Percentiles rank a stretch among this genome's conserved stretches.
phyloP scores from a whole-genome alignment of 306 rosid genomes.

The Fagus crenata region DNA sequence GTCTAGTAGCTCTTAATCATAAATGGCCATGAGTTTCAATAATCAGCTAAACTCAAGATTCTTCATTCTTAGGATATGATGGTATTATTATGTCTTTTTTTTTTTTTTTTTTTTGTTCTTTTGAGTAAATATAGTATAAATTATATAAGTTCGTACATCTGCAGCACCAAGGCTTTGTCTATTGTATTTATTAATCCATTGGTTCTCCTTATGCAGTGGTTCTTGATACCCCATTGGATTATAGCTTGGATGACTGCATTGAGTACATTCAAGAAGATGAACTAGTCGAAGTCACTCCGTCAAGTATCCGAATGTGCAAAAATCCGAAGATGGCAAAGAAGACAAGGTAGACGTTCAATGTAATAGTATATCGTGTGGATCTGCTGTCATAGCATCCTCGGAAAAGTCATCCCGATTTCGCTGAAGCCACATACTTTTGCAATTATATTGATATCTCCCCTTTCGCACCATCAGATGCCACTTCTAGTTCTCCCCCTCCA shows the following conservation, averaged over 20 bases:
- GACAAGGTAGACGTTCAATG: slow-evolving; percentile 46
- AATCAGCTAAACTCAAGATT: not conserved
- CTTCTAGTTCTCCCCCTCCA: slow-evolving; percentile 12
- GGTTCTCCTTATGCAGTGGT: slow-evolving; percentile 55
- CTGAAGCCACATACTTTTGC: slow-evolving; percentile 20
- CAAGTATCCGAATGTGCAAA: slow-evolving; percentile 82
- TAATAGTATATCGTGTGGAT: not conserved
- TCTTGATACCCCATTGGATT: slow-evolving; percentile 91
- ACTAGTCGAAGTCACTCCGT: slow-evolving; percentile 84
- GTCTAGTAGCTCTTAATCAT: not conserved
- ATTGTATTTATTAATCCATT: not conserved
- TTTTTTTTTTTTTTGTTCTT: not conserved
- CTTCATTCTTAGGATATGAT: not conserved
- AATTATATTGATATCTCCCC: slow-evolving; percentile 6
- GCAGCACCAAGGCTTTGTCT: slow-evolving; percentile 10
- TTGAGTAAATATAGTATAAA: not conserved
- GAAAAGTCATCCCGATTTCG: slow-evolving; percentile 10
- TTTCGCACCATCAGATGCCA: not conserved
- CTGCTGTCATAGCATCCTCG: not conserved
- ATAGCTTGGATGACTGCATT: slow-evolving; percentile 93
- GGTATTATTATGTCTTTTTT: not conserved
- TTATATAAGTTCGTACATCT: not conserved
- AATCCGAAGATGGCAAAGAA: slow-evolving; percentile 79
- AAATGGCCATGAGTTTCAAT: not conserved
- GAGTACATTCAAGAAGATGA: slow-evolving; percentile 99